A percentile compares a stretch with the other conserved stretches of the same genome.
phyloP scores from a whole-genome alignment of 1,284 basidiomycete genomes.

The Marasmius oreades region DNA sequence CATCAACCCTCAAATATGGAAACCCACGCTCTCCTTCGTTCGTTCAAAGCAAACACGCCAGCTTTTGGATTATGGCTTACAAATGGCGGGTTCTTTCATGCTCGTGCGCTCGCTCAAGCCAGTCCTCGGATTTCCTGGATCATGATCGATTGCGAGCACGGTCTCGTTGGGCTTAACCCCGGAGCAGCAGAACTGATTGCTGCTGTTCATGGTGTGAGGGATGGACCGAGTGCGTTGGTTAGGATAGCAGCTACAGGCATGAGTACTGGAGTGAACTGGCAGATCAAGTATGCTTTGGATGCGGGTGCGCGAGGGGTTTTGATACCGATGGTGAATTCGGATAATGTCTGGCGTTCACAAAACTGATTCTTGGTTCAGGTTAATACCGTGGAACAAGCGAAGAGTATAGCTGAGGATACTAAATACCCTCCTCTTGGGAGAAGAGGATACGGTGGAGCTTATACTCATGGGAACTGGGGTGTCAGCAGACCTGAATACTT shows the following conservation, averaged over 20 bases:
- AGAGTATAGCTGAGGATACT: conserved; percentile 48
- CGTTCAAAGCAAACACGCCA: conserved; percentile 46
- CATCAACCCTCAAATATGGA: no score
- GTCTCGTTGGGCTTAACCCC: conserved; percentile 49
- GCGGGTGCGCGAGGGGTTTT: conserved; percentile 45
- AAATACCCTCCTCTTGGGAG: conserved; percentile 55
- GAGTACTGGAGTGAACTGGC: conserved; percentile 53
- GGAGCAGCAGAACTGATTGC: conserved; percentile 52
- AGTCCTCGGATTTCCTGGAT: conserved; percentile 59
- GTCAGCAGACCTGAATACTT: conserved; percentile 50
- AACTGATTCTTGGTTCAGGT: conserved; percentile 25
- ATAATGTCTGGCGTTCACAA: no score
- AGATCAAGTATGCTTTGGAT: conserved; percentile 66
- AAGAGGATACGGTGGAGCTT: conserved; percentile 60
- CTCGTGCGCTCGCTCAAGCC: conserved; percentile 51
- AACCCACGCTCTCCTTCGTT: conserved; percentile 41
- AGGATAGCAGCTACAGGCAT: conserved; percentile 59
- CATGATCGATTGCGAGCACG: conserved; percentile 64
- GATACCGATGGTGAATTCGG: conserved; percentile 46
- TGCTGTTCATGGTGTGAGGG: conserved; percentile 41
- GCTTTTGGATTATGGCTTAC: conserved; percentile 75
- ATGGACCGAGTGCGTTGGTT: conserved; percentile 45
- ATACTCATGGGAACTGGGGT: conserved; percentile 55
- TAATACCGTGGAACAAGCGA: conserved; percentile 53
- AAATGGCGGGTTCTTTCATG: conserved; percentile 49